These are phyloP conservation scores for Epichloe glyceriae DNA, from an alignment of 2,329 filamentous ascomycete genomes.

Conservation along the genomic window DNA sequence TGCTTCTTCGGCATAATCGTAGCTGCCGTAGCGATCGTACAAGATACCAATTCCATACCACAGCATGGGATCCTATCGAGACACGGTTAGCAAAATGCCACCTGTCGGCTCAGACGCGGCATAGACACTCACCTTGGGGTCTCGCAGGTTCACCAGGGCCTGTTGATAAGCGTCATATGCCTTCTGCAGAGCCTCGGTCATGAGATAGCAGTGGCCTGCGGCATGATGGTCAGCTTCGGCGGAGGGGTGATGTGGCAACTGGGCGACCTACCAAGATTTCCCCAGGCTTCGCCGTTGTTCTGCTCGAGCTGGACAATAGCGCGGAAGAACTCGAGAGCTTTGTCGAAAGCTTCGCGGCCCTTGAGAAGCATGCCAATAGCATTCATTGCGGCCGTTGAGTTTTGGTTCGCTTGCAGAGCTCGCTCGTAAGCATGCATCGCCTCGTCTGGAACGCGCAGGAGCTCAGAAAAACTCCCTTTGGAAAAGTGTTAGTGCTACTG, in stretches of 20 bases:
- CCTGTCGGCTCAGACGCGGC: neutral
- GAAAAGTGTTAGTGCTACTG: neutral
- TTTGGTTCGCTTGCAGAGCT: constrained; percentile 74
- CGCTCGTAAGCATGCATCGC: constrained; percentile 85
- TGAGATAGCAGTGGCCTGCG: constrained; percentile 88
- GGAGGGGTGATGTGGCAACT: constrained; percentile 10
- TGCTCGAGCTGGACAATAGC: constrained; percentile 81
- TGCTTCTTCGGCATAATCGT: constrained; percentile 94
- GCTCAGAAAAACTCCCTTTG: constrained; percentile 70
- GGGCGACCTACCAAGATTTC: constrained; percentile 63
- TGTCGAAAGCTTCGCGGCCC: constrained; percentile 84
- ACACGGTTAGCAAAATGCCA: neutral
- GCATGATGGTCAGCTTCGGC: constrained; percentile 3
- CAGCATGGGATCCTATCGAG: constrained; percentile 70
- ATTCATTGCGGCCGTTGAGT: constrained; percentile 85
- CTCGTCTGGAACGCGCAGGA: constrained; percentile 78
- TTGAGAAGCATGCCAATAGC: constrained; percentile 85
- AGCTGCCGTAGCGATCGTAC: constrained; percentile 89
- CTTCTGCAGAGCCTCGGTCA: constrained; percentile 97
- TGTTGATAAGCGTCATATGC: constrained; percentile 96
- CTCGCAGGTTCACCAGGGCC: constrained; percentile 79
- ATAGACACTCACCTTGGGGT: constrained; percentile 61
- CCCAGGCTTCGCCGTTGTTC: constrained; percentile 91
- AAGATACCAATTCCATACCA: constrained; percentile 99
- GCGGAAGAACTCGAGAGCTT: constrained; percentile 85